Conservation (phyloP, 1,284 basidiomycete species). For the Heterobasidion annosum region DNA sequence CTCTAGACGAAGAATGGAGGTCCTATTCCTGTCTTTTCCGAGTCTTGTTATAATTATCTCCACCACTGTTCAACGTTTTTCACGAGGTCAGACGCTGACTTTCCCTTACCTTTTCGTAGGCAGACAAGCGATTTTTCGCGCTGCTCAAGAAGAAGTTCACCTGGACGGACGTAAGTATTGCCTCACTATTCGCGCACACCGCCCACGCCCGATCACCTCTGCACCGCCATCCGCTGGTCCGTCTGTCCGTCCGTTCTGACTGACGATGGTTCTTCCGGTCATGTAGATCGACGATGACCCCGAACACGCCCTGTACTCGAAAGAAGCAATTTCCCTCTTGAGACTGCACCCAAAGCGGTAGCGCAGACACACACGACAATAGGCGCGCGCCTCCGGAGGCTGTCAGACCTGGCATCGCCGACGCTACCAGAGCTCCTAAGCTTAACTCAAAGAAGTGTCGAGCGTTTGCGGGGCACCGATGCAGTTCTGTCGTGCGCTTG, state of each 20-base stretch:
- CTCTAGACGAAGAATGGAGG: neutral
- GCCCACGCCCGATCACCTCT: no score
- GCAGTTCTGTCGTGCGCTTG: no score
- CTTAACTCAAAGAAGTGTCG: no score
- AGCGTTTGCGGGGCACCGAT: no score
- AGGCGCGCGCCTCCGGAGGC: neutral
- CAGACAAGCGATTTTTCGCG: slow-evolving; percentile 85
- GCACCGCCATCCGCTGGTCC: no score
- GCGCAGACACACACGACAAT: neutral
- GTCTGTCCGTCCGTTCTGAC: no score
- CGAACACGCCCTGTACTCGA: slow-evolving; percentile 23
- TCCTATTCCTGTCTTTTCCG: no score
- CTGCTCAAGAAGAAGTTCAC: slow-evolving; percentile 76
- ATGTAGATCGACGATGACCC: slow-evolving; percentile 22
- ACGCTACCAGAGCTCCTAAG: no score
- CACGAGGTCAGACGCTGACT: neutral
- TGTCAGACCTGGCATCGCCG: no score
- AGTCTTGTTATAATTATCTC: neutral
- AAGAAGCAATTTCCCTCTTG: slow-evolving; percentile 31
- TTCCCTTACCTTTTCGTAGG: slow-evolving; percentile 32
- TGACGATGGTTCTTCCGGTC: no score
- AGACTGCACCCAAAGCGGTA: slow-evolving; percentile 17
- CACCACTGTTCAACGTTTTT: no score
- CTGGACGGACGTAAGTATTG: slow-evolving; percentile 54
- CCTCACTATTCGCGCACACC: neutral